phyloP scores from a whole-genome alignment of 306 rosid genomes.

The Sphenostylis stenocarpa region DNA sequence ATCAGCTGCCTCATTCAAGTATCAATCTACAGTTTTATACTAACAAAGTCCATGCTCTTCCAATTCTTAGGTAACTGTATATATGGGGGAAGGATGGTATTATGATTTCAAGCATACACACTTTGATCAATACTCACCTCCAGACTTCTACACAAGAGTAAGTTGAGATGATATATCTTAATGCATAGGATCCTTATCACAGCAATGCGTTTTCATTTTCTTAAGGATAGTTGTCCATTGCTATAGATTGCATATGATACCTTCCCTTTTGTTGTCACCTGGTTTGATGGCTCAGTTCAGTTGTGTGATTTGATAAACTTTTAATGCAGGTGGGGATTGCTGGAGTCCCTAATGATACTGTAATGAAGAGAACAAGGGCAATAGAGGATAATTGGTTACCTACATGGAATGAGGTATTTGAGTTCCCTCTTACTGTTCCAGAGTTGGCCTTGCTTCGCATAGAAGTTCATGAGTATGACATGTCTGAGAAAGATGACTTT shows the following conservation, averaged over 20 bases:
- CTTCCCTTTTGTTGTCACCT: neutral
- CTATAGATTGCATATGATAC: neutral
- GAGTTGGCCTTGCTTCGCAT: constrained; percentile 85
- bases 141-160: constrained; percentile 96
- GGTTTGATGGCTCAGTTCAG: neutral
- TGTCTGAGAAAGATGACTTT: constrained; percentile 96
- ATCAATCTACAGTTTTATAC: constrained; percentile 5
- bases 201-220: constrained; percentile 1
- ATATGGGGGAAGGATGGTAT: constrained; percentile 99
- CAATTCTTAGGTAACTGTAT: constrained; percentile 72
- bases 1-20: neutral
- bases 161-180: constrained; percentile 29
- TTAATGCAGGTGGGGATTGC: constrained; percentile 86
- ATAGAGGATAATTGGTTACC: constrained; percentile 93
- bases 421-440: constrained; percentile 74
- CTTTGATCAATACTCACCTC: constrained; percentile 93
- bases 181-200: neutral
- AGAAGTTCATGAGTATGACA: constrained; percentile 95
- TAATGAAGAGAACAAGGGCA: constrained; percentile 74
- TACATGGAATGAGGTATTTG: constrained; percentile 75
- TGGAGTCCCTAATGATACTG: constrained; percentile 74
- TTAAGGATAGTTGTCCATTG: neutral
- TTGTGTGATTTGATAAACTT: neutral
- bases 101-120: constrained; percentile 77
- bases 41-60: constrained; percentile 25